Evolutionary conservation across 257 asterid species (phyloP).

Genomic region (Fraxinus americana): DNA sequence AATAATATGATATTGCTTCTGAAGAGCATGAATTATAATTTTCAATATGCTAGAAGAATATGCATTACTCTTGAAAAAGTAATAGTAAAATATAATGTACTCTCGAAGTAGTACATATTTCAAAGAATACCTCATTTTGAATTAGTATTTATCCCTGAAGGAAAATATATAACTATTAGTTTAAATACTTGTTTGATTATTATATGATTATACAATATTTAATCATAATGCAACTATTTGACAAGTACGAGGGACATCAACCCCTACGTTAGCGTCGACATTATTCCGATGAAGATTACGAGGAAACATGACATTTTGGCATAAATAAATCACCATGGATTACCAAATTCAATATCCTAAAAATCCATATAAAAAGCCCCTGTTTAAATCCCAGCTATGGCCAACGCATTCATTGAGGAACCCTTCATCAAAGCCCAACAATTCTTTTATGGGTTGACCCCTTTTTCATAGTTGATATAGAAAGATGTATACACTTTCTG

Average conservation of each 20-base stretch:
- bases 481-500: not conserved
- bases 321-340: slow-evolving; percentile 85
- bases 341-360: slow-evolving; percentile 77
- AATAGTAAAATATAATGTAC: no score
- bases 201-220: no score
- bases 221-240: slow-evolving; percentile 26
- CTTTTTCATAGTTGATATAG: not conserved
- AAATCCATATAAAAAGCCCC: slow-evolving; percentile 60
- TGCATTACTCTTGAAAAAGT: no score
- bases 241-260: slow-evolving; percentile 91
- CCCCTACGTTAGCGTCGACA: slow-evolving; percentile 91
- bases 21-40: no score
- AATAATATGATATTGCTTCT: no score
- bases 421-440: slow-evolving; percentile 27
- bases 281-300: slow-evolving; percentile 90
- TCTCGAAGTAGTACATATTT: no score
- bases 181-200: no score
- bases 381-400: slow-evolving; percentile 40
- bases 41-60: no score
- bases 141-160: no score
- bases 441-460: not conserved
- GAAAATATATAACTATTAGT: no score
- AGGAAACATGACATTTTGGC: slow-evolving; percentile 90
- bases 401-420: slow-evolving; percentile 44
- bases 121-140: no score